Percentiles rank a stretch among this genome's conserved stretches.
Evolutionary conservation across 129 eudicot genomes (phyloP).

Genomic region (Chrysanthemum seticuspe): DNA sequence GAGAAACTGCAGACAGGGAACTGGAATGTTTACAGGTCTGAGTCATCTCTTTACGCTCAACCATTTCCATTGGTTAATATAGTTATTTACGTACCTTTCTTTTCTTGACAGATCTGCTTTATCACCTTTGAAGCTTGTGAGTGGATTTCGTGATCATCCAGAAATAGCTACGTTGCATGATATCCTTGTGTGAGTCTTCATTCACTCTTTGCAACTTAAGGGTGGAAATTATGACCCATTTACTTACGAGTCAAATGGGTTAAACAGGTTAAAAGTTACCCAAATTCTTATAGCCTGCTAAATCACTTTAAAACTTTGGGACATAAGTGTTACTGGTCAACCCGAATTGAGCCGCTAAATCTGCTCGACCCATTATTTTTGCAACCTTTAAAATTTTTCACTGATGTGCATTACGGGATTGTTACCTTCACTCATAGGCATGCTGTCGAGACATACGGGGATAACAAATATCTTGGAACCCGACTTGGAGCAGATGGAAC

Average conservation of each 20-base stretch:
- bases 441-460: slow-evolving; percentile 60
- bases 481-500: slow-evolving; percentile 77
- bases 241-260: too few relatives aligned
- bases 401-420: background rate
- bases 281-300: too few relatives aligned
- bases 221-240: too few relatives aligned
- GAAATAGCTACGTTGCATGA: slow-evolving; percentile 83
- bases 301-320: too few relatives aligned
- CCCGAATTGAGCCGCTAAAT: too few relatives aligned
- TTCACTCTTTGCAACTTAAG: background rate
- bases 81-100: background rate
- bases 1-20: slow-evolving; percentile 80
- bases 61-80: too few relatives aligned
- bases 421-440: slow-evolving; percentile 36
- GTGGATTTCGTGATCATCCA: slow-evolving; percentile 70
- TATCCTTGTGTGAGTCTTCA: slow-evolving; percentile 58
- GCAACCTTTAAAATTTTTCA: background rate
- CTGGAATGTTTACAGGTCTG: slow-evolving; percentile 88
- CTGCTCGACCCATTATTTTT: too few relatives aligned
- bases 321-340: too few relatives aligned
- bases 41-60: too few relatives aligned
- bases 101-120: slow-evolving; percentile 57
- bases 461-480: slow-evolving; percentile 80
- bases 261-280: too few relatives aligned
- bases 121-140: slow-evolving; percentile 70